phyloP scores from a whole-genome alignment of 108 stramenopile species.

The Parietichytrium sp. region DNA sequence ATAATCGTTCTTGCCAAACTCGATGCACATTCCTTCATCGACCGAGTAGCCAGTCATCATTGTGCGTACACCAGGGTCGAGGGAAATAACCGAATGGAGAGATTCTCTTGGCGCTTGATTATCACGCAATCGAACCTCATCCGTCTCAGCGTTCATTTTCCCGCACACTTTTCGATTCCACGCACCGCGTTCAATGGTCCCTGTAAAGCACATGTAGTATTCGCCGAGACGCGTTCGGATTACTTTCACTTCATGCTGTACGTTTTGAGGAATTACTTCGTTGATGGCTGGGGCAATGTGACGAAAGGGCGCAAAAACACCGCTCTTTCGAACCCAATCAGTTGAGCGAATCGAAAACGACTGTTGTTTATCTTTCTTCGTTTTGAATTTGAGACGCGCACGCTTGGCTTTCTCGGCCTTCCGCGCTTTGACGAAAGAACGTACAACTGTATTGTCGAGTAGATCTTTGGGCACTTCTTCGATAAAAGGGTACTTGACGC shows the following conservation, averaged over 20 bases:
- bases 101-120: not conserved
- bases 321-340: not conserved
- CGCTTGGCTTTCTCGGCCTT: not conserved
- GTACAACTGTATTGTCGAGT: not conserved
- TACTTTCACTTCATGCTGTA: not conserved
- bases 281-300: not conserved
- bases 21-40: not conserved
- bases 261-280: not conserved
- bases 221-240: not conserved
- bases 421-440: not conserved
- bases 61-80: not conserved
- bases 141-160: too few species aligned
- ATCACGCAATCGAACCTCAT: too few species aligned
- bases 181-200: not conserved
- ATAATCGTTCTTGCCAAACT: not conserved
- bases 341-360: not conserved
- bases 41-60: not conserved
- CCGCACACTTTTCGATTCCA: too few species aligned
- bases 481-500: not conserved
- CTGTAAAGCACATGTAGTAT: not conserved
- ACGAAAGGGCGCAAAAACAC: slow-evolving; percentile 10
- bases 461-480: not conserved
- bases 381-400: not conserved
- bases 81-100: not conserved
- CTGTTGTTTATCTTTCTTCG: not conserved